A percentile compares a stretch with the other conserved stretches of the same genome.
Evolutionary conservation across 139 green algal species (phyloP).

Genomic region (Klebsormidium nitens): DNA sequence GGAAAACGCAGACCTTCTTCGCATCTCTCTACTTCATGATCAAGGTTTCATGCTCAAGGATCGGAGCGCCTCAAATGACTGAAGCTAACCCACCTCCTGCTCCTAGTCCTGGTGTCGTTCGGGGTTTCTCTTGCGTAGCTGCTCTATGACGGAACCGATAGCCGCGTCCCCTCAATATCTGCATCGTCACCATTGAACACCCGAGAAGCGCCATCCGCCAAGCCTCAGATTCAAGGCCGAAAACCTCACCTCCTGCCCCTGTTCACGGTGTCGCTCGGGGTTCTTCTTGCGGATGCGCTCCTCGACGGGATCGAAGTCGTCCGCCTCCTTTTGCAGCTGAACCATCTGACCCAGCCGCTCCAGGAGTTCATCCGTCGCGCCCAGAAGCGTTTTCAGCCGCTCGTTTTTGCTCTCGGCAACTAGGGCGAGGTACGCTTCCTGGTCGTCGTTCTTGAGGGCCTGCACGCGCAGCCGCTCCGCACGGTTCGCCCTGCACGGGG

Average conservation of each 20-base stretch:
- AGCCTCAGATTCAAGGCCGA: neutral
- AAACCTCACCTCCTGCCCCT: no score
- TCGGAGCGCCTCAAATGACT: no score
- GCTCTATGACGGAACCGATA: neutral
- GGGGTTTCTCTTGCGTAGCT: neutral
- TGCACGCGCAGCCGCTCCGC: conserved; percentile 37
- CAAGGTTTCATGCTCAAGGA: no score
- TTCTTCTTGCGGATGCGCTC: conserved; percentile 2
- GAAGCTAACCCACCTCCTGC: no score
- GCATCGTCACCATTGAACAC: conserved; percentile 32
- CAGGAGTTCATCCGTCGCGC: conserved; percentile 91
- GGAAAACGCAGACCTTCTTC: no score
- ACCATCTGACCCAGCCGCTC: conserved; percentile 66
- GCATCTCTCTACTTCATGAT: no score
- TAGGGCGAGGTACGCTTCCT: conserved; percentile 71
- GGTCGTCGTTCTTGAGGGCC: conserved; percentile 64
- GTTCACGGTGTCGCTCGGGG: neutral
- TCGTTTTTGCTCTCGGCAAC: conserved; percentile 46
- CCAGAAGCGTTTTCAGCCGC: conserved; percentile 46
- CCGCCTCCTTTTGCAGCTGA: conserved; percentile 27
- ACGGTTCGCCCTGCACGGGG: conserved; percentile 14
- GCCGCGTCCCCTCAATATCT: neutral
- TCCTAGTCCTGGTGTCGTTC: neutral
- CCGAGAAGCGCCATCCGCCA: no score
- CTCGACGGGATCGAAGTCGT: conserved; percentile 1